Percentiles rank a stretch among this genome's conserved stretches.
phyloP scores from a whole-genome alignment of 495 filamentous ascomycete species.

The Aspergillus nidulans region DNA sequence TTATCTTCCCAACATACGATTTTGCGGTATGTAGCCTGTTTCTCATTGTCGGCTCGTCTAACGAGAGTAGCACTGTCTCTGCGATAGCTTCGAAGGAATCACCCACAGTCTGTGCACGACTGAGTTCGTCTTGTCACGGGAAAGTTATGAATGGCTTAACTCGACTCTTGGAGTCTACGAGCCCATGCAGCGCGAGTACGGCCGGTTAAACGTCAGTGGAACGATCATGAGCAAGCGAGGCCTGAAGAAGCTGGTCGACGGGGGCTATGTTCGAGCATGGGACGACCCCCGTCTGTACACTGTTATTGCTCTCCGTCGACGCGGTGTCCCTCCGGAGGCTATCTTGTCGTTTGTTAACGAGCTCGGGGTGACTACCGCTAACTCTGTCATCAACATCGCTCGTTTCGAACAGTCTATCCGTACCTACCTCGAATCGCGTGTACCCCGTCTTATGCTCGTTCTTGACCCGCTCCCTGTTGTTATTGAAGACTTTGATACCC shows the following conservation, averaged over 20 bases:
- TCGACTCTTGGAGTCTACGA: constrained; percentile 69
- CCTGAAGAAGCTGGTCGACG: constrained; percentile 70
- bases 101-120: constrained; percentile 87
- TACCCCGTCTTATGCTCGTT: constrained; percentile 79
- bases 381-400: constrained; percentile 64
- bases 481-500: constrained; percentile 67
- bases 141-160: constrained; percentile 86
- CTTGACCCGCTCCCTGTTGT: constrained; percentile 67
- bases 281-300: constrained; percentile 89
- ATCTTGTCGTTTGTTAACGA: constrained; percentile 85
- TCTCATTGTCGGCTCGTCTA: not conserved
- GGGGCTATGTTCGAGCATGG: constrained; percentile 72
- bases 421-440: constrained; percentile 74
- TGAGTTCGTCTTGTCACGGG: constrained; percentile 71
- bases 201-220: constrained; percentile 70
- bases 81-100: constrained; percentile 82
- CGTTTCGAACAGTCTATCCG: constrained; percentile 78
- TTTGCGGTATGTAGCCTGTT: constrained; percentile 51
- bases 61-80: constrained; percentile 55
- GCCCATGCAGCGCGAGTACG: constrained; percentile 80
- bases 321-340: constrained; percentile 81
- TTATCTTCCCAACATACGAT: constrained; percentile 87
- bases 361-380: constrained; percentile 76
- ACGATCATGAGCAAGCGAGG: constrained; percentile 82
- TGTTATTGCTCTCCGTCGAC: constrained; percentile 74